Evolutionary conservation across 1,284 basidiomycete genomes (phyloP), one percentile per base, ranked within the genome.

Genomic region (Pholiota adiposa): DNA sequence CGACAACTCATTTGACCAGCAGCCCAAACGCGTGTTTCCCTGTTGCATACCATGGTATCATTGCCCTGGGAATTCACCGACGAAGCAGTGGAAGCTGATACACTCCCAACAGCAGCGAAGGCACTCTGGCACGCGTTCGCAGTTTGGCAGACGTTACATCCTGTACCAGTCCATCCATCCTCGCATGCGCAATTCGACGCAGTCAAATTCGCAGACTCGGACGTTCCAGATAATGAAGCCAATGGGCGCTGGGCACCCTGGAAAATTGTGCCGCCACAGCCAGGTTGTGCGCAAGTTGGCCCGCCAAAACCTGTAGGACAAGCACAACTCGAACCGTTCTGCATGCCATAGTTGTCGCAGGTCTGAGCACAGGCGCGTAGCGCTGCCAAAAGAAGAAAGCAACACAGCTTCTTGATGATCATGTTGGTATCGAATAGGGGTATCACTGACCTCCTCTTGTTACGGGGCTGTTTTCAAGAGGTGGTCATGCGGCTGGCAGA

Each of bases 231-330:
- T 0, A 79, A 67, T 12, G 81, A 73, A 2, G 82, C 75, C 14
- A 89, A 71, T 18, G 83, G 72, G 5, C 90, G 84, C 46, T 78
- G 72, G 0, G 82, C 70, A 31, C 88, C 89, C 65, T 93, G 83
- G 65, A 94, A 94, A 51, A 95, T 83, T 54, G 83, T 88, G 0
- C 92, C 92, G 1, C 92, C 92, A 63, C 93, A 96, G 0, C 81
- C 85, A 0, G 89, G 83, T 63, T 85, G 80, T 1, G 85, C 81
- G 69, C 90, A 93, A n/a, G 81, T 82, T 31, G 83, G 62, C 8
- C 89, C 90, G 18, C 89, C 90, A 68, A 91, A 92, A 11, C 93
- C 93, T 18, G 85, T 80, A 6, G 92, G 93, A 72, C 93, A 95
- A 21, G 81, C 74, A 69, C 93, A 94, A 9, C 74, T 70, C 4